phyloP scores from a whole-genome alignment of 257 asterid species.

The Solanum habrochaites region DNA sequence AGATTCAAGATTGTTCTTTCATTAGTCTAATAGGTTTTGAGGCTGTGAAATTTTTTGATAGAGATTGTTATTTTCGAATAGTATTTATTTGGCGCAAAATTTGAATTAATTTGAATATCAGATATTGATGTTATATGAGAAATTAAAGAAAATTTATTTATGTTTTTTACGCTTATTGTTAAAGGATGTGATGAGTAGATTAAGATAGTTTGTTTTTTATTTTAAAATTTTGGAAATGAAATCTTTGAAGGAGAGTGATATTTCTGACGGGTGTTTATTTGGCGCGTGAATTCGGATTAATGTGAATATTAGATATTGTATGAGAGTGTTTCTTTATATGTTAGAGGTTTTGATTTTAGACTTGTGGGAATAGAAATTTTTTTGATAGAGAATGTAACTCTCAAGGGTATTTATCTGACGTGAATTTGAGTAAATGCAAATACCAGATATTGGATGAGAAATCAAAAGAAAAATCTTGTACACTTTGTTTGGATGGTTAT shows the following conservation, averaged over 20 bases:
- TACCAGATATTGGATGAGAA: not conserved
- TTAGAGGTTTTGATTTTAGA: not conserved
- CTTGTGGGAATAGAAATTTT: too few relatives aligned
- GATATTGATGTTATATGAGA: fast-evolving
- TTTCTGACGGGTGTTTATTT: not conserved
- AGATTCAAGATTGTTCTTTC: not conserved
- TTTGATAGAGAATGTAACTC: not conserved
- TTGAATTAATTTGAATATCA: not conserved
- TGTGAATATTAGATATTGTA: too few relatives aligned
- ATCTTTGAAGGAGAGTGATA: not conserved
- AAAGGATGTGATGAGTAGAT: not conserved
- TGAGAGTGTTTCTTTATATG: not conserved
- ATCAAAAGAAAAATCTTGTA: not conserved
- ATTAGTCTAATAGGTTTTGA: not conserved
- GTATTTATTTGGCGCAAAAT: not conserved
- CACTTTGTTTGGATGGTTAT: not conserved
- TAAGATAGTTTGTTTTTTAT: fast-evolving
- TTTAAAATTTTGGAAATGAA: not conserved
- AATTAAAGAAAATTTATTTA: too few relatives aligned
- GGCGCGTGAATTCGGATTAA: not conserved
- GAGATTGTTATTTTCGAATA: not conserved
- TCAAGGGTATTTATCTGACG: not conserved
- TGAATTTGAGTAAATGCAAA: too few relatives aligned
- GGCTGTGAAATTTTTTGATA: fast-evolving
- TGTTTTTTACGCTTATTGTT: not conserved